Base-by-base conservation (phyloP, 345 rosid genomes). In the Toxicodendron radicans region DNA sequence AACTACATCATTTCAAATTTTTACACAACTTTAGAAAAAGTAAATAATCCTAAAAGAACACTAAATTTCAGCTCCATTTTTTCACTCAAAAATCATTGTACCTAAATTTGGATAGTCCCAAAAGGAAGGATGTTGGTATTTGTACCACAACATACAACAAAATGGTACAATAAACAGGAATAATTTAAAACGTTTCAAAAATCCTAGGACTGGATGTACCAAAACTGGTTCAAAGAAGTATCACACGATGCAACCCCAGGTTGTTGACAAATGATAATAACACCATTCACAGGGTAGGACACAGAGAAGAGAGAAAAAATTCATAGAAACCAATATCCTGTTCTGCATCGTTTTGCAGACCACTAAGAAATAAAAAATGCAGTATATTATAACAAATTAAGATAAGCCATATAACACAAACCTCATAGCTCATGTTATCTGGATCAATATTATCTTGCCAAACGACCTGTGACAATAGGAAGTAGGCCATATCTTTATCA, bases 341-440 rank as follows among this genome's bases (percentile, higher is more conserved):
- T 51, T 51, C 20, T 51, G 54, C 54, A 51, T 51, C 54, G 16
- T 16, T 51, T 48, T 51, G 17, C 16, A 56, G 20, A n/a, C 1
- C 10, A 38, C 17, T 7, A 63, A 63, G 48, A 62, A 63, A 63
- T 10, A 41, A 7, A 7, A 59, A 73, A 46, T 16, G 43, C 45
- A 52, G 12, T 45, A 9, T 24, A 58, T 23, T 30, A 13, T 23
- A 54, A 75, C 10, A 61, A 32, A 64, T 46, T 24, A 70, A 24
- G 27, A 64, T 70, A 71, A 67, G 62, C 71, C 57, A 35, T 17
- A 73, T 10, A 54, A 67, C 71, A 58, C 86, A 76, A 83, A 90
- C 92, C 92, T 88, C 92, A 41, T 88, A 88, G 62, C 91, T 87
- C 95, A 88, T 90, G 85, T 72, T 83, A 79, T 90, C 92, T 5